Evolutionary conservation across 306 rosid genomes (phyloP).

Genomic region (Vigna hirtella): DNA sequence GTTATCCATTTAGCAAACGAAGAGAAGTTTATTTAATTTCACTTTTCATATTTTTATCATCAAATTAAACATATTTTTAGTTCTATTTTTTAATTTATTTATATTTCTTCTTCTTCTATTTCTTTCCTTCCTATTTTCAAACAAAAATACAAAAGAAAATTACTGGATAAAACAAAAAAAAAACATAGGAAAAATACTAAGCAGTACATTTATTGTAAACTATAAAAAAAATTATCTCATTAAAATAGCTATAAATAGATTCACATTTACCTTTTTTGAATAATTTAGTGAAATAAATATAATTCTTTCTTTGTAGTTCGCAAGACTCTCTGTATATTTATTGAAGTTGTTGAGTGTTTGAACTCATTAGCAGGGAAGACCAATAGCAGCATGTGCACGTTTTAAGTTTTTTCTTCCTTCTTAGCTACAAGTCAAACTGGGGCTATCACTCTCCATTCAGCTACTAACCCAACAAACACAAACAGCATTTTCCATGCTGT

Average conservation of each 20-base stretch:
- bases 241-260: background rate
- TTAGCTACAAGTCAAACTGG: conserved; percentile 62
- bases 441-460: conserved; percentile 21
- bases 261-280: background rate
- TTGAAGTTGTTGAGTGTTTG: background rate
- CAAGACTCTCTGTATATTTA: background rate
- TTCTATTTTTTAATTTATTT: background rate
- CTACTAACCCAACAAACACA: conserved; percentile 29
- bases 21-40: background rate
- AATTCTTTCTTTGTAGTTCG: background rate
- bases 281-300: background rate
- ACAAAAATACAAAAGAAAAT: background rate
- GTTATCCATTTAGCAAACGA: background rate
- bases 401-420: conserved; percentile 32
- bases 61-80: background rate
- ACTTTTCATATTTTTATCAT: background rate
- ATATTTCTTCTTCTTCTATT: background rate
- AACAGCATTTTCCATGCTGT: conserved; percentile 13
- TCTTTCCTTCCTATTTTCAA: background rate
- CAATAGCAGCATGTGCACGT: conserved; percentile 10
- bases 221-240: background rate
- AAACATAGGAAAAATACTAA: background rate
- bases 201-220: background rate
- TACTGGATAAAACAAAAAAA: background rate
- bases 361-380: background rate